Base-by-base conservation (phyloP, 345 rosid species). In the Hirschfeldia incana region DNA sequence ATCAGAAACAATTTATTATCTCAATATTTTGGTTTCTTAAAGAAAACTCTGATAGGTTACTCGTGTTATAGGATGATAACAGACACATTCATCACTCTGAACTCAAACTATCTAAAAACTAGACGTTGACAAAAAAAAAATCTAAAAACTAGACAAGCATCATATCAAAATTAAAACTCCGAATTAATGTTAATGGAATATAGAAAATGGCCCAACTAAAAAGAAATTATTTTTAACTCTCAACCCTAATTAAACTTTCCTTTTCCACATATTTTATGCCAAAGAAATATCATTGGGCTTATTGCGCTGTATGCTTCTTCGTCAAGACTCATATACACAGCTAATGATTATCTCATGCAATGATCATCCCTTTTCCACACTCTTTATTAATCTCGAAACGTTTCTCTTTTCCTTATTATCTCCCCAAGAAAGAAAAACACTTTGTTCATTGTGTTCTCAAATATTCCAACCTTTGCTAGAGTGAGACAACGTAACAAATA, bases 301-400 rank as follows among this genome's bases (percentile, higher is more conserved):
- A 67, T 61, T 71, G 72, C 60, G 60, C 21, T 62, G 72, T 21
- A 83, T 88, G 90, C 97, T 86, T 92, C 81, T 84, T 72, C 78
- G 82, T 72, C 87, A 92, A 89, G 95, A 81, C 77, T 86, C 74
- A 77, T 75, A 57, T 68, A 33, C 85, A 83, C 87, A 63, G 82
- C 84, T 88, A 87, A 88, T 89, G 82, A 57, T 63, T 70, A 80
- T 75, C 28, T 55, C 72, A 80, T 80, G 79, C 79, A 80, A 70
- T 80, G 83, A 69, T 74, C 75, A 69, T 68, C 60, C 17, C 71
- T 74, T 69, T 79, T 74, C 39, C 21, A 70, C 70, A 64, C 75
- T 70, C 76, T 75, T 75, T 80, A 80, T 80, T 75, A 69, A 42
- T 74, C 75, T 74, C 60, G 69, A 67, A 67, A 67, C 82, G 65